phyloP scores from a whole-genome alignment of 805 yeast genomes.

The Wickerhamiella allomyrinae region DNA sequence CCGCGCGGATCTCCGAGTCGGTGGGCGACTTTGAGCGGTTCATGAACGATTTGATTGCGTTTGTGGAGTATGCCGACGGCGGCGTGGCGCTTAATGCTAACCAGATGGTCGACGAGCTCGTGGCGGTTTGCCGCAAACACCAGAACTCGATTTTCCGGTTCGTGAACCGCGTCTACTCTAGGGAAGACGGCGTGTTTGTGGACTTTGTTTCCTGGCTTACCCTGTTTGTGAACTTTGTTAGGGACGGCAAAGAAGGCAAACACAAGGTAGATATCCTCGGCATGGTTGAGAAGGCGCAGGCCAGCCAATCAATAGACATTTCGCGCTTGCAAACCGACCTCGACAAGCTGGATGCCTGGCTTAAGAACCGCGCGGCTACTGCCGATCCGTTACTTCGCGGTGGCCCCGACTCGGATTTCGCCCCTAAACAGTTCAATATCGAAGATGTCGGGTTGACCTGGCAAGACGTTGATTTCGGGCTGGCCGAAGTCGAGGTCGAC shows the following conservation, averaged over 20 bases:
- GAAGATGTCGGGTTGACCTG: conserved; percentile 25
- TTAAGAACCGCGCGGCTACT: conserved; percentile 15
- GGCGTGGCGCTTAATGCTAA: conserved; percentile 38
- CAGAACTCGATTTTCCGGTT: conserved; percentile 60
- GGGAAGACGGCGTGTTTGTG: conserved; percentile 63
- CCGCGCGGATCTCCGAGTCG: conserved; percentile 51
- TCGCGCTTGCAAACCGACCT: conserved; percentile 29
- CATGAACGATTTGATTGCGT: conserved; percentile 46
- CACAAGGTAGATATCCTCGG: conserved; percentile 33
- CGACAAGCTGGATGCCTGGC: conserved; percentile 26
- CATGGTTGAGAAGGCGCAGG: conserved; percentile 20
- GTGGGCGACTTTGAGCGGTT: conserved; percentile 50
- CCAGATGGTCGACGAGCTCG: conserved; percentile 53
- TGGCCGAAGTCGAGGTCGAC: conserved; percentile 35
- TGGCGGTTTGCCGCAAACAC: conserved; percentile 53
- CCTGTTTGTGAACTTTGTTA: conserved; percentile 45
- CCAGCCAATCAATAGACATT: conserved; percentile 21
- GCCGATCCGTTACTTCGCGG: conserved; percentile 12
- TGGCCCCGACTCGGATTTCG: conserved; percentile 18
- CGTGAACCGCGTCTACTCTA: conserved; percentile 65
- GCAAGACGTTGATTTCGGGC: conserved; percentile 34
- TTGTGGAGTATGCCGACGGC: conserved; percentile 39
- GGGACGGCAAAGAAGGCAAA: conserved; percentile 36
- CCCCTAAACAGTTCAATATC: conserved; percentile 30
- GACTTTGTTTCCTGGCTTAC: conserved; percentile 64